A percentile compares a stretch with the other conserved stretches of the same genome.
These are phyloP conservation scores for Aegilops umbellulata DNA, from an alignment of 176 grass and related monocot species.

Conservation along the genomic window DNA sequence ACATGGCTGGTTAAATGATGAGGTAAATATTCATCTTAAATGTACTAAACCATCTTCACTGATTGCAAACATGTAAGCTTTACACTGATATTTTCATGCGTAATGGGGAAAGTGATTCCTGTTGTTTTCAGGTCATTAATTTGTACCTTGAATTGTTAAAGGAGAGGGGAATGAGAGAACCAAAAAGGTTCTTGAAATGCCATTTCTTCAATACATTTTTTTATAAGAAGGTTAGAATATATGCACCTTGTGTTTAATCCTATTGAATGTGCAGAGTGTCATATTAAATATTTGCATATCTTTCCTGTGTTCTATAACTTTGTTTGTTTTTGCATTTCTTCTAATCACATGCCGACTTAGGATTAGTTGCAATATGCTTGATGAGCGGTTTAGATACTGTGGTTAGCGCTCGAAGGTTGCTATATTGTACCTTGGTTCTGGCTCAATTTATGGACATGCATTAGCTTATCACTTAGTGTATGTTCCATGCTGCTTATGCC, in stretches of 20 bases:
- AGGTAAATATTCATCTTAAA: conserved; percentile 53
- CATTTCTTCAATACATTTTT: conserved; percentile 99
- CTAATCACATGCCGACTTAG: background rate
- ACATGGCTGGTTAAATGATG: conserved; percentile 84
- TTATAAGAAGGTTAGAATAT: conserved; percentile 81
- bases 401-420: background rate
- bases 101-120: conserved; percentile 25
- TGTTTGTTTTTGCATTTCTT: background rate
- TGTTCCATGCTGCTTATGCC: background rate
- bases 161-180: conserved; percentile 71
- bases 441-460: conserved; percentile 14
- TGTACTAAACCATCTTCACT: conserved; percentile 1
- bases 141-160: conserved; percentile 89
- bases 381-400: background rate
- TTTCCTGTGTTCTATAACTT: background rate
- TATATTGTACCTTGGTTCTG: conserved; percentile 1
- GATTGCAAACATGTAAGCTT: background rate
- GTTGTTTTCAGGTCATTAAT: conserved; percentile 74
- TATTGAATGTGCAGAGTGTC: background rate
- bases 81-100: conserved; percentile 3
- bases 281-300: background rate
- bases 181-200: conserved; percentile 65
- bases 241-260: conserved; percentile 14
- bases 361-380: background rate
- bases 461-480: background rate